Evolutionary conservation across 2,329 filamentous ascomycete genomes (phyloP), one percentile per base, ranked within the genome.

Genomic region (Fusarium agapanthi): DNA sequence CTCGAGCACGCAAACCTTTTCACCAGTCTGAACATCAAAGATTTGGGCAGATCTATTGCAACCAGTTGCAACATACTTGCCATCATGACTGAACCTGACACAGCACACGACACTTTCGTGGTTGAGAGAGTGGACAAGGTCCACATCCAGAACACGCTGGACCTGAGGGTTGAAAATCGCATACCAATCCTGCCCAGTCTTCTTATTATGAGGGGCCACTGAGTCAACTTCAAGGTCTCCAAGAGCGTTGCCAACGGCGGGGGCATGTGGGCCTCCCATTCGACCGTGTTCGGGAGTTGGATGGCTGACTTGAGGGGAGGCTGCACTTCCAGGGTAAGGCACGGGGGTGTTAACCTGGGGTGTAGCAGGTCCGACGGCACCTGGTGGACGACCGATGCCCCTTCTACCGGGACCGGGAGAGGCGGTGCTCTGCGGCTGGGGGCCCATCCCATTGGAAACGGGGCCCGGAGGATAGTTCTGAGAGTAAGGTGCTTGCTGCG

Each of bases 21-120:
- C 90, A 62, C 96, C 96, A 22, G 90, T 93, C 77, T 90, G 88
- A 45, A 98, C 95, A 74, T 99, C 96, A 82, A 96, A 99, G 77
- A 99, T 99, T 83, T 98, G 95, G n/a, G 96, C 96, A n/a, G 95
- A 97, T 72, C 95, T 88, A 83, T 99, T 99, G 87, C 96, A 98
- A 47, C 96, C 96, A 10, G 96, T 99, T 13, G 96, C 96, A 61
- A 99, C 93, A 76, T 94, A 98, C 80, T 97, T 95, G 75, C 96
- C 96, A 79, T 99, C 96, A 61, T 93, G 90, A 81, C 95, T 98
- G 86, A 99, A 99, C 65, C 96, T 90, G 40, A 99, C 96, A 81
- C 96, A 99, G 88, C 96, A 99, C 2, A 99, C 96, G 7, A 99
- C 96, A 77, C 95, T 98, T 80, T 97, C 94, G 79, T 99, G 96